Evolutionary conservation across 352 stramenopile genomes (phyloP).

Genomic region (Elongisporangium anandrum): DNA sequence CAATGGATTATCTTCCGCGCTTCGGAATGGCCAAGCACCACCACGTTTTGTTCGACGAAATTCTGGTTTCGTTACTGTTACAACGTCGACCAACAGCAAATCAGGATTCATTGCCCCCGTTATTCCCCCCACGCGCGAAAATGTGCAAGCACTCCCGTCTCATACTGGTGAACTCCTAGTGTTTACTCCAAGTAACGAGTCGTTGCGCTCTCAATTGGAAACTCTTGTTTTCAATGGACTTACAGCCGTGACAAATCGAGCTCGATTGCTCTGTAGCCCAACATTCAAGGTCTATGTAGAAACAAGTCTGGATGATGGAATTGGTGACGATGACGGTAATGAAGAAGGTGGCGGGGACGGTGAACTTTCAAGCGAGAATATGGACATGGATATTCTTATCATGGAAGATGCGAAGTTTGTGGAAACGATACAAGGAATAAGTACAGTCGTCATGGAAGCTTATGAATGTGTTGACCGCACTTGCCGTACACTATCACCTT

Average conservation of each 20-base stretch:
- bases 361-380: constrained; percentile 35
- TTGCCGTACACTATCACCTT: constrained; percentile 56
- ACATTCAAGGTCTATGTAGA: constrained; percentile 73
- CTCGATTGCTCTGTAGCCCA: constrained; percentile 50
- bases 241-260: constrained; percentile 56
- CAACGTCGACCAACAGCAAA: background rate
- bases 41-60: constrained; percentile 11
- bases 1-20: background rate
- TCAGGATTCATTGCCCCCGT: background rate
- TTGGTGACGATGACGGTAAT: constrained; percentile 26
- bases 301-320: constrained; percentile 40
- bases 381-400: constrained; percentile 78
- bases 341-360: constrained; percentile 20
- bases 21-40: background rate
- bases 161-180: constrained; percentile 25
- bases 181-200: constrained; percentile 48
- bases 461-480: constrained; percentile 52
- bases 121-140: constrained; percentile 2
- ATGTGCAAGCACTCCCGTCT: background rate
- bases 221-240: constrained; percentile 65
- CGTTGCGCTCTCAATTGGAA: constrained; percentile 63
- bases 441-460: constrained; percentile 44
- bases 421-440: constrained; percentile 48
- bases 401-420: constrained; percentile 67
- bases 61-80: constrained; percentile 13